phyloP scores from a whole-genome alignment of 768 basidiomycete genomes.

The Neoboletus magnificus region DNA sequence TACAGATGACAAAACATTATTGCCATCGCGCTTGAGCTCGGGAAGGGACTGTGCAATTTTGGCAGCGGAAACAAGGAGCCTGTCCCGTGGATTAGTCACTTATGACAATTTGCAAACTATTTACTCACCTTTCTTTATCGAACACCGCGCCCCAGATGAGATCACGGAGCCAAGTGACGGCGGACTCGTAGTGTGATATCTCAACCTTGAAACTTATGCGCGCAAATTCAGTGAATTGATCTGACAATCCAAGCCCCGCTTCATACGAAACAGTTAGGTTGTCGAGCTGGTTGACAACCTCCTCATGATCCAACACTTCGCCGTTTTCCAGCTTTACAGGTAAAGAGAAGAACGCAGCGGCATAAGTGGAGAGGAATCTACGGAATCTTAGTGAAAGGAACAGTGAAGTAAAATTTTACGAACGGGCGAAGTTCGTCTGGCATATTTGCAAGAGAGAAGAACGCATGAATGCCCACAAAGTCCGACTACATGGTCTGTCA shows the following conservation, averaged over 20 bases:
- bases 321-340: conserved; percentile 74
- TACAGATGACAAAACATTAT: conserved; percentile 70
- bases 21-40: conserved; percentile 87
- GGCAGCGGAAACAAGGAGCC: conserved; percentile 78
- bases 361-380: conserved; percentile 77
- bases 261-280: conserved; percentile 90
- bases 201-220: conserved; percentile 85
- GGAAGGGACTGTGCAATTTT: conserved; percentile 90
- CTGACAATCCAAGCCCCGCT: conserved; percentile 59
- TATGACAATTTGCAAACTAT: not conserved
- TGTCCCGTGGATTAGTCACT: conserved; percentile 29
- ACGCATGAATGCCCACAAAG: conserved; percentile 79
- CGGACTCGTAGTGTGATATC: conserved; percentile 69
- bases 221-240: conserved; percentile 69
- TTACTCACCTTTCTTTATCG: conserved; percentile 66
- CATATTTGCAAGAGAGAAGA: conserved; percentile 72
- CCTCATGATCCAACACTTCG: conserved; percentile 72
- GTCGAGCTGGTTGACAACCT: conserved; percentile 88
- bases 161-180: conserved; percentile 84
- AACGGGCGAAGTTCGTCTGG: conserved; percentile 72
- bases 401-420: conserved; percentile 27
- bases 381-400: conserved; percentile 5
- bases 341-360: conserved; percentile 83
- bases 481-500: conserved; percentile 61
- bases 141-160: conserved; percentile 74